phyloP scores from a whole-genome alignment of 2,329 filamentous ascomycete genomes.

The Fusarium sp. region DNA sequence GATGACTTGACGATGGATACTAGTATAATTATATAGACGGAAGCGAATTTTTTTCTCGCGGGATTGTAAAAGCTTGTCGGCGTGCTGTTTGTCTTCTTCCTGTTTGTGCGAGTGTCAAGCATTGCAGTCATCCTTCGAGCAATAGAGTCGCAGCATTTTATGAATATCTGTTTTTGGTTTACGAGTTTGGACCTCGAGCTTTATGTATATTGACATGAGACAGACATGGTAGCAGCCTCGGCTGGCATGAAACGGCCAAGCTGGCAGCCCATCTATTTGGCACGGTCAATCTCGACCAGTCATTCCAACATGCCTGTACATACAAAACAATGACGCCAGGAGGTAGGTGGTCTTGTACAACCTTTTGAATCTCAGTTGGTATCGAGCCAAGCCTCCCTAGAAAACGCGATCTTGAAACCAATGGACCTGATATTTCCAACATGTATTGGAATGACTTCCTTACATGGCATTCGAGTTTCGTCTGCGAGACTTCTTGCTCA shows the following conservation, averaged over 20 bases:
- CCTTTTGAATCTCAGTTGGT: not conserved
- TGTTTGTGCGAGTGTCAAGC: constrained; percentile 28
- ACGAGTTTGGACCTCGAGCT: constrained; percentile 37
- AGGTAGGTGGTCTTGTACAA: not conserved
- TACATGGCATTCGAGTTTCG: constrained; percentile 40
- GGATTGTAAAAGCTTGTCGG: constrained; percentile 27
- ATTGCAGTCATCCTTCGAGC: constrained; percentile 8
- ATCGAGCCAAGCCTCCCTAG: not conserved
- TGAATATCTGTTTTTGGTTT: constrained; percentile 45
- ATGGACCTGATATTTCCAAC: not conserved
- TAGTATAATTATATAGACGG: constrained; percentile 37
- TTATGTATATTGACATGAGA: constrained; percentile 2
- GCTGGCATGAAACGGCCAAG: not conserved
- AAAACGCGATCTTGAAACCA: not conserved
- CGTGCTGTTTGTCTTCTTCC: constrained; percentile 28
- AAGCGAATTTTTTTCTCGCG: constrained; percentile 21
- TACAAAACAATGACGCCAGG: not conserved
- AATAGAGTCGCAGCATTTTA: constrained; percentile 31
- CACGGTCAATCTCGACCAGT: not conserved
- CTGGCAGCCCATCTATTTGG: not conserved
- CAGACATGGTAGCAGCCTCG: not conserved
- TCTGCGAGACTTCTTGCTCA: constrained; percentile 54
- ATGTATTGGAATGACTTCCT: not conserved
- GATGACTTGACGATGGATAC: constrained; percentile 45
- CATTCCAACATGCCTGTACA: not conserved